Conservation (phyloP, 768 basidiomycete genomes). For the Boletales sp. region DNA sequence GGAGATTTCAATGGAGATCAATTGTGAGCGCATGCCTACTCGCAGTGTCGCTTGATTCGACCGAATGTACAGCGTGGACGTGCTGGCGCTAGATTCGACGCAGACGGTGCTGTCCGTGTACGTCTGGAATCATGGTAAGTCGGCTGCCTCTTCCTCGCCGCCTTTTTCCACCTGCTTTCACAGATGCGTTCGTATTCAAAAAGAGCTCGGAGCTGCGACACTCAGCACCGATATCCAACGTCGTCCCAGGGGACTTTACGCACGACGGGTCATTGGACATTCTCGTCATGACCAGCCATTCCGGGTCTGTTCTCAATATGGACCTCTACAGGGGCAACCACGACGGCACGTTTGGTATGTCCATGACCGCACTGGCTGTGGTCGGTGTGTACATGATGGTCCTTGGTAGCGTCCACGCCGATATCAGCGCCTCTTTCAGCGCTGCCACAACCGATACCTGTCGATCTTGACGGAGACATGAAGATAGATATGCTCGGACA, state of each 20-base stretch:
- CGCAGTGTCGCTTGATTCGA: background rate
- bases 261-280: slow-evolving; percentile 89
- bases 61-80: slow-evolving; percentile 58
- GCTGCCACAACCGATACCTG: slow-evolving; percentile 74
- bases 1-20: slow-evolving; percentile 98
- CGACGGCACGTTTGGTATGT: slow-evolving; percentile 64
- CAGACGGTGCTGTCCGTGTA: slow-evolving; percentile 74
- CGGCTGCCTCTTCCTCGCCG: background rate
- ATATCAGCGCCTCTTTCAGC: slow-evolving; percentile 61
- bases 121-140: slow-evolving; percentile 77
- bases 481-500: slow-evolving; percentile 74
- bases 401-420: slow-evolving; percentile 29
- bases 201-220: slow-evolving; percentile 53
- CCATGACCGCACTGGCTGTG: background rate
- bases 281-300: slow-evolving; percentile 75
- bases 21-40: slow-evolving; percentile 53
- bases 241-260: slow-evolving; percentile 91
- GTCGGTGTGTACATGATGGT: too few species aligned
- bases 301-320: slow-evolving; percentile 55
- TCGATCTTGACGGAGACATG: slow-evolving; percentile 88
- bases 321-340: slow-evolving; percentile 64
- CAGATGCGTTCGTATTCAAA: slow-evolving; percentile 58
- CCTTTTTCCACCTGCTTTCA: slow-evolving; percentile 3
- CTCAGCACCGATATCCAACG: slow-evolving; percentile 61
- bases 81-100: slow-evolving; percentile 71